These are phyloP conservation scores for Grigorovia yakushimaensis DNA, from an alignment of 805 yeast species.

Conservation along the genomic window DNA sequence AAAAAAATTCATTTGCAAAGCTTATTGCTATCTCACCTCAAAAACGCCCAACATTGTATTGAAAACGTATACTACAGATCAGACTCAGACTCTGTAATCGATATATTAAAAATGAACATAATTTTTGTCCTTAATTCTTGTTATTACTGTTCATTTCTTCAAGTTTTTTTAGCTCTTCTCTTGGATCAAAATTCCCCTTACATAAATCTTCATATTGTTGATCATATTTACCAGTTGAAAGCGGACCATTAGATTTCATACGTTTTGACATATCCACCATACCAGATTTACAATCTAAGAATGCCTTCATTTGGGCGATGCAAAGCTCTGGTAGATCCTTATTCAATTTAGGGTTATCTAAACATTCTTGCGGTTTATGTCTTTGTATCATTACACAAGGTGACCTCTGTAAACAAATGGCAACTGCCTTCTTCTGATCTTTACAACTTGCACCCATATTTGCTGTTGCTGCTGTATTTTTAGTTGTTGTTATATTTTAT, in stretches of 20 bases:
- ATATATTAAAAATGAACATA: too few species aligned
- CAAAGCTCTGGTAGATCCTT: slow-evolving; percentile 81
- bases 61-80: too few species aligned
- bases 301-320: slow-evolving; percentile 71
- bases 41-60: too few species aligned
- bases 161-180: slow-evolving; percentile 68
- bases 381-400: slow-evolving; percentile 92
- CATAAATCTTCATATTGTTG: slow-evolving; percentile 74
- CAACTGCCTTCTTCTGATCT: slow-evolving; percentile 91
- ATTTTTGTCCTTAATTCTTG: slow-evolving; percentile 29
- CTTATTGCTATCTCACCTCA: too few species aligned
- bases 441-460: slow-evolving; percentile 73
- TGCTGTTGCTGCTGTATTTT: neutral
- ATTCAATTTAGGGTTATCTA: slow-evolving; percentile 68
- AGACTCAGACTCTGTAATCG: too few species aligned
- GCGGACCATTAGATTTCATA: slow-evolving; percentile 86
- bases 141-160: slow-evolving; percentile 47
- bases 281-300: slow-evolving; percentile 85
- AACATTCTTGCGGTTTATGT: slow-evolving; percentile 80
- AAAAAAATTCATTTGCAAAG: too few species aligned
- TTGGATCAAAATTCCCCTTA: slow-evolving; percentile 71
- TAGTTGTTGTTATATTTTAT: too few species aligned
- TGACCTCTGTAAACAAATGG: slow-evolving; percentile 88
- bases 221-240: slow-evolving; percentile 87
- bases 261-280: slow-evolving; percentile 86